Conservation (phyloP, 305 asterid genomes). For the Solanum hybrid region DNA sequence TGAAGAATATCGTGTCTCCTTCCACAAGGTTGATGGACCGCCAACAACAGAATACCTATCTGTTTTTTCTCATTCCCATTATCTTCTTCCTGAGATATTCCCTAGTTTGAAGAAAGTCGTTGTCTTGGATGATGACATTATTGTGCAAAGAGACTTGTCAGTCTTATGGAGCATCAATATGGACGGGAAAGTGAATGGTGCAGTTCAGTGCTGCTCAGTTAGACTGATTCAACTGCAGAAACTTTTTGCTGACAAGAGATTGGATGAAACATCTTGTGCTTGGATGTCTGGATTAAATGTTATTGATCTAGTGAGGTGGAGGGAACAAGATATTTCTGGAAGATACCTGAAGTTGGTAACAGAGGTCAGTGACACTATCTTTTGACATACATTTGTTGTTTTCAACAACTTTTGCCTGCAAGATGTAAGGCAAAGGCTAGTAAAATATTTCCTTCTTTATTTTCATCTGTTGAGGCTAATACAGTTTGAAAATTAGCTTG, state of each 20-base stretch:
- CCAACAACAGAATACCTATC: conserved; percentile 72
- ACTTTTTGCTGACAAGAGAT: conserved; percentile 37
- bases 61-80: conserved; percentile 72
- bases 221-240: conserved; percentile 54
- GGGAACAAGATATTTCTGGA: conserved; percentile 53
- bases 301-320: conserved; percentile 73
- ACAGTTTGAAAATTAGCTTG: neutral
- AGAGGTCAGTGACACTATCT: conserved; percentile 54
- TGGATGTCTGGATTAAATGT: conserved; percentile 91
- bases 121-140: conserved; percentile 81
- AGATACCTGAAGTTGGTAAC: conserved; percentile 51
- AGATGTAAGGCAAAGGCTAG: neutral
- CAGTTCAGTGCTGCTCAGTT: conserved; percentile 64
- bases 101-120: conserved; percentile 64
- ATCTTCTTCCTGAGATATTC: conserved; percentile 80
- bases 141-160: conserved; percentile 90
- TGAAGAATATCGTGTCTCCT: conserved; percentile 82
- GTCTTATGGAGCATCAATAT: conserved; percentile 78
- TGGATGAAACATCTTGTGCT: conserved; percentile 59
- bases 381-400: neutral
- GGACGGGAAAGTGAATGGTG: conserved; percentile 88
- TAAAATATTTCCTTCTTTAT: neutral
- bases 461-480: neutral
- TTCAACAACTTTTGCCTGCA: neutral
- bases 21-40: conserved; percentile 49